phyloP scores from a whole-genome alignment of 2,329 filamentous ascomycete genomes.

The Cytospora leucostoma region DNA sequence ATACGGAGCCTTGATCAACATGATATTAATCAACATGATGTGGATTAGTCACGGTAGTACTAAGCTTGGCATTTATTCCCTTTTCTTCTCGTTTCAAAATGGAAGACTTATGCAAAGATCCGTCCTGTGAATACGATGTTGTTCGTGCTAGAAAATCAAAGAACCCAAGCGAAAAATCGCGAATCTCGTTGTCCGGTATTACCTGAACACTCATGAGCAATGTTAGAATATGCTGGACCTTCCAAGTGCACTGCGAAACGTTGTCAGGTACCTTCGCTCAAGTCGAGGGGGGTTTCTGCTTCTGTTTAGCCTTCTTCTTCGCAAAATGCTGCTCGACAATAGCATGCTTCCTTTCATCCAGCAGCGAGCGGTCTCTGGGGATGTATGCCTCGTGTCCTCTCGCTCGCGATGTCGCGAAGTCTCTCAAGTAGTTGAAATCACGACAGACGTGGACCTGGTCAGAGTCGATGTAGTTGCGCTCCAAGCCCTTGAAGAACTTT shows the following conservation, averaged over 20 bases:
- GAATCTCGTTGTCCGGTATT: too few species aligned
- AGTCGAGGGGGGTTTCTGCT: neutral
- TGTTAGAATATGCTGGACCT: too few species aligned
- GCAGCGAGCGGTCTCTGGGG: slow-evolving; percentile 5
- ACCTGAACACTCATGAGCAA: neutral
- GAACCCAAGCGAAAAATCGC: too few species aligned
- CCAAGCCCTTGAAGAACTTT: slow-evolving; percentile 16
- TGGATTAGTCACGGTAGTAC: too few species aligned
- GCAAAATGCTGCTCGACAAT: slow-evolving; percentile 10
- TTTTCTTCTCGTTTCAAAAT: too few species aligned
- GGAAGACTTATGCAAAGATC: too few species aligned
- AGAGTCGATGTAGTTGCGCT: slow-evolving; percentile 25
- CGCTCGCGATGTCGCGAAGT: slow-evolving; percentile 28
- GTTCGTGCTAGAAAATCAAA: too few species aligned
- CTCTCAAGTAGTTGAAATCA: slow-evolving; percentile 20
- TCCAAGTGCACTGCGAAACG: neutral
- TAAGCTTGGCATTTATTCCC: too few species aligned
- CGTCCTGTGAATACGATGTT: too few species aligned
- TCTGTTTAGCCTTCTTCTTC: slow-evolving; percentile 5
- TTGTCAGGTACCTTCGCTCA: neutral
- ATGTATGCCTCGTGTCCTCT: slow-evolving; percentile 13
- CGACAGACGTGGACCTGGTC: slow-evolving; percentile 25
- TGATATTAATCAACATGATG: too few species aligned
- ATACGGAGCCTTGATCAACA: too few species aligned
- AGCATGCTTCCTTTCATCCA: slow-evolving; percentile 16